Percentiles rank a stretch among this genome's conserved stretches.
These are phyloP conservation scores for Sergeia podlipaevii DNA, from an alignment of 208 protist species.

Conservation along the genomic window DNA sequence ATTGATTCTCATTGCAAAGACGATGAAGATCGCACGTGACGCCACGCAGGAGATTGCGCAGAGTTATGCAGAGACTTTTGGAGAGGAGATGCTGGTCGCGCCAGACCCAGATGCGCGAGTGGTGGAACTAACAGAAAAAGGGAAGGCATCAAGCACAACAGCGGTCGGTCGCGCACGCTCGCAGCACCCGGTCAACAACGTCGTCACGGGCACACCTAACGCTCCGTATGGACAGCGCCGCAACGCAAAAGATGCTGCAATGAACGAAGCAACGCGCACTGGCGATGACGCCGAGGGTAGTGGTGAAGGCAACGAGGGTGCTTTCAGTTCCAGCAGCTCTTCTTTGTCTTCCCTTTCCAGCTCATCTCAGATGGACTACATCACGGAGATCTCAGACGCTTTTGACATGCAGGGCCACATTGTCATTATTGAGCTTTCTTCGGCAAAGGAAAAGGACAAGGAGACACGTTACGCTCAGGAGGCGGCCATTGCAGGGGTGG, in stretches of 20 bases:
- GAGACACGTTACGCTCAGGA: constrained; percentile 60
- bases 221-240: neutral
- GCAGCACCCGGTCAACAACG: neutral
- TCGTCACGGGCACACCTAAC: neutral
- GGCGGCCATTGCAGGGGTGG: constrained; percentile 44
- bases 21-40: constrained; percentile 33
- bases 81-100: constrained; percentile 50
- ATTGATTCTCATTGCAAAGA: constrained; percentile 66
- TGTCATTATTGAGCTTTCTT: constrained; percentile 70
- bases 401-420: constrained; percentile 75
- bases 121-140: neutral
- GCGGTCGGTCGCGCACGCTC: neutral
- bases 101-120: constrained; percentile 33
- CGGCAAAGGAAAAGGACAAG: constrained; percentile 50
- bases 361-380: neutral
- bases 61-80: constrained; percentile 37
- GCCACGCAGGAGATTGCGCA: constrained; percentile 40
- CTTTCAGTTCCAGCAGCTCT: no score
- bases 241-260: no score
- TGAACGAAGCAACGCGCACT: no score
- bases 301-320: neutral
- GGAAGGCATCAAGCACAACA: neutral
- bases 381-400: constrained; percentile 51
- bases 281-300: neutral
- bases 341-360: no score